Percentiles rank a stretch among this genome's conserved stretches.
phyloP scores from a whole-genome alignment of 768 basidiomycete genomes.

The Amyloporia xantha region DNA sequence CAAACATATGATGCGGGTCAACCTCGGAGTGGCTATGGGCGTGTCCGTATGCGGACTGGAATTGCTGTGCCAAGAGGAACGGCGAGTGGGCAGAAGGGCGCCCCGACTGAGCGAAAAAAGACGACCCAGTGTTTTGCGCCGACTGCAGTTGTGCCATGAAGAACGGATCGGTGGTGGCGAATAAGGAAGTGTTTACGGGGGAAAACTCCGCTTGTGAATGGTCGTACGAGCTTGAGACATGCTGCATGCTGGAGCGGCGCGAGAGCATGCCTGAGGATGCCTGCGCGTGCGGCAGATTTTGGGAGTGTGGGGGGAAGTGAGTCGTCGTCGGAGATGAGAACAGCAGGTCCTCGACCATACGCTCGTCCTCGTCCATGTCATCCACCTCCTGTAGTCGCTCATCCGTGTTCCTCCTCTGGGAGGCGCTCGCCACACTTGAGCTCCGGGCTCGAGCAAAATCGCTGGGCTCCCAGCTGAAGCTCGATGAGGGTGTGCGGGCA shows the following conservation, averaged over 20 bases:
- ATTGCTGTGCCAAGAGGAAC: slow-evolving; percentile 20
- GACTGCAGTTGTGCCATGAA: slow-evolving; percentile 38
- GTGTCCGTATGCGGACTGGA: slow-evolving; percentile 1
- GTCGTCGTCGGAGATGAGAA: slow-evolving; percentile 25
- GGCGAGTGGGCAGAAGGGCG: slow-evolving; percentile 34
- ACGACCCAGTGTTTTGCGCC: slow-evolving; percentile 19
- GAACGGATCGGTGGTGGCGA: slow-evolving; percentile 45
- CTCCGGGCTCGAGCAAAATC: slow-evolving; percentile 24
- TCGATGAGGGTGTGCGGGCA: slow-evolving; percentile 21
- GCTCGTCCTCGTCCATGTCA: slow-evolving; percentile 39
- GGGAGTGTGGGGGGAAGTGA: slow-evolving; percentile 13
- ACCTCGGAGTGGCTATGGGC: slow-evolving; percentile 3
- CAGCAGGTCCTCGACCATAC: slow-evolving; percentile 41
- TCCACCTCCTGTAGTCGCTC: slow-evolving; percentile 27
- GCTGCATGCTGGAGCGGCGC: slow-evolving; percentile 11
- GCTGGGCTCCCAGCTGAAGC: slow-evolving; percentile 18
- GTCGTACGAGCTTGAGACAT: slow-evolving; percentile 19
- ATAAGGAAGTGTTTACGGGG: slow-evolving; percentile 27
- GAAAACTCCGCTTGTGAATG: slow-evolving; percentile 19
- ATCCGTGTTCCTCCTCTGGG: slow-evolving; percentile 19
- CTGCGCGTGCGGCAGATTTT: slow-evolving; percentile 12
- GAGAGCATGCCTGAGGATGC: slow-evolving; percentile 1
- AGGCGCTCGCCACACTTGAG: slow-evolving; percentile 17
- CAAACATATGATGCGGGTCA: slow-evolving; percentile 5
- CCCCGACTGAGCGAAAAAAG: slow-evolving; percentile 34